phyloP scores from a whole-genome alignment of 805 yeast species.

The Candida argentea region DNA sequence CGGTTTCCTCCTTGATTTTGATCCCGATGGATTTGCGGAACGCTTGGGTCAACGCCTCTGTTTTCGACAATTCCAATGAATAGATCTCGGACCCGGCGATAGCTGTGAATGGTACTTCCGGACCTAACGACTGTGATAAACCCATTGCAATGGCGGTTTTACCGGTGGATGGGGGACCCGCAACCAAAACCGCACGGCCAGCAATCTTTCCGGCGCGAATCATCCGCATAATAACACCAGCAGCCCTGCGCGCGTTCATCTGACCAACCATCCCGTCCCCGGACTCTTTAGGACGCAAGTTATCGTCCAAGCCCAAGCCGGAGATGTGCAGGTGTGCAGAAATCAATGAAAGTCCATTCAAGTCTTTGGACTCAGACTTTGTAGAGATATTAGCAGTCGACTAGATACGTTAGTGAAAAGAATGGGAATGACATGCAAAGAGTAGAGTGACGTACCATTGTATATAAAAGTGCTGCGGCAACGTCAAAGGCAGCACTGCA shows the following conservation, averaged over 20 bases:
- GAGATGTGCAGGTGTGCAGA: conserved; percentile 98
- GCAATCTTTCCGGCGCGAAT: conserved; percentile 92
- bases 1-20: conserved; percentile 92
- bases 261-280: conserved; percentile 98
- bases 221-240: conserved; percentile 88
- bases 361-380: conserved; percentile 22
- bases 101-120: conserved; percentile 89
- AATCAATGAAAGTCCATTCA: conserved; percentile 52
- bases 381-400: conserved; percentile 17
- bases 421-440: no score
- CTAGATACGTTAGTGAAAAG: neutral
- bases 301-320: conserved; percentile 93
- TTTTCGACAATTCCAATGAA: conserved; percentile 85
- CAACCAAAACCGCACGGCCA: conserved; percentile 89
- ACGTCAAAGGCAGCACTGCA: no score
- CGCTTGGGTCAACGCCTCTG: conserved; percentile 94
- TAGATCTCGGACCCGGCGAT: conserved; percentile 91
- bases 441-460: no score
- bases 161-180: conserved; percentile 99
- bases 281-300: conserved; percentile 65
- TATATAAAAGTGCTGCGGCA: no score
- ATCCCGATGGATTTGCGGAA: conserved; percentile 94
- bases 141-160: conserved; percentile 98
- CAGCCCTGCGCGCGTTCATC: conserved; percentile 87
- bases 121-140: conserved; percentile 59